Evolutionary conservation across 202 grass and related monocot species (phyloP).

Genomic region (Musa balbisiana): DNA sequence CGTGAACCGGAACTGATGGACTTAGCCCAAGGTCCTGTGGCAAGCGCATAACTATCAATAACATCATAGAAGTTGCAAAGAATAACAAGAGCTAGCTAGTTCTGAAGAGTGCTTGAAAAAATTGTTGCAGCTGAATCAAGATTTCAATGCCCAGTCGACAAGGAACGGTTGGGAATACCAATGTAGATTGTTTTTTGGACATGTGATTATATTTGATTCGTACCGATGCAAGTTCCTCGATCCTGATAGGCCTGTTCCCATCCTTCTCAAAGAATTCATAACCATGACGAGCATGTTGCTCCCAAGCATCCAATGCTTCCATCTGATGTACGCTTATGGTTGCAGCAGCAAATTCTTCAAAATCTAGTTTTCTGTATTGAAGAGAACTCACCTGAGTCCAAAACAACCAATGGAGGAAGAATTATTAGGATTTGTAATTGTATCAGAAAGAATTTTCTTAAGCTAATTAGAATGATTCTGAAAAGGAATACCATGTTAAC

Average conservation of each 20-base stretch:
- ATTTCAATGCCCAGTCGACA: neutral
- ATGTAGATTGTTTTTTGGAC: neutral
- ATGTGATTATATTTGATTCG: neutral
- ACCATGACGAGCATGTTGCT: slow-evolving; percentile 69
- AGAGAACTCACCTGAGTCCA: slow-evolving; percentile 75
- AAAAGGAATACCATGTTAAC: slow-evolving; percentile 52
- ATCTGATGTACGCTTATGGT: slow-evolving; percentile 92
- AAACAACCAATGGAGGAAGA: neutral
- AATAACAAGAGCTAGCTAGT: neutral
- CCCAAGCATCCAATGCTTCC: slow-evolving; percentile 91
- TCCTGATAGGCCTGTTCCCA: slow-evolving; percentile 88
- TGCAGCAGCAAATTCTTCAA: slow-evolving; percentile 89
- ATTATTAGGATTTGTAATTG: neutral
- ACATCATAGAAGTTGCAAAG: neutral
- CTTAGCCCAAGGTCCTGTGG: slow-evolving; percentile 79
- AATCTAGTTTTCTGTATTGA: slow-evolving; percentile 96
- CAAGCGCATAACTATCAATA: neutral
- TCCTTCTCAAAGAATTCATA: slow-evolving; percentile 95
- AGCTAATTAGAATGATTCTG: neutral
- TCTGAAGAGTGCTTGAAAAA: neutral
- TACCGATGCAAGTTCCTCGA: slow-evolving; percentile 98
- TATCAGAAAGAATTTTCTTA: neutral
- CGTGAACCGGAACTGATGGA: slow-evolving; percentile 84
- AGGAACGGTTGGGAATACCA: neutral
- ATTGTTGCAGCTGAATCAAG: neutral